phyloP scores from a whole-genome alignment of 768 basidiomycete genomes.

The Leccinum uliginosum region DNA sequence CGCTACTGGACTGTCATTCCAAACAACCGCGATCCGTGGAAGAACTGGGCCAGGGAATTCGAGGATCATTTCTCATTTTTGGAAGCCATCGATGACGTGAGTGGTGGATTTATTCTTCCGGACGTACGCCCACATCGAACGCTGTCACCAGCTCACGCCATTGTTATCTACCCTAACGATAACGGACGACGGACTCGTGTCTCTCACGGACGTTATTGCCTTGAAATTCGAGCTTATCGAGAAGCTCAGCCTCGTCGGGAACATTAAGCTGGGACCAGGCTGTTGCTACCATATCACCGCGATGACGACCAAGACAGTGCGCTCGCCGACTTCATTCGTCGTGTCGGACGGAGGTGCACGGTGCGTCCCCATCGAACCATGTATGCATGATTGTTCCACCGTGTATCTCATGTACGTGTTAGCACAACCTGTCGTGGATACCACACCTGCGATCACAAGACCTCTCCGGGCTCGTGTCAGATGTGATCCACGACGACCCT shows the following conservation, averaged over 20 bases:
- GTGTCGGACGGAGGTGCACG: constrained; percentile 58
- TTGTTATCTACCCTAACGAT: constrained; percentile 47
- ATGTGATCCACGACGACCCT: constrained; percentile 10
- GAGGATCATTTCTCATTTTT: constrained; percentile 36
- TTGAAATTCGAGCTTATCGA: constrained; percentile 37
- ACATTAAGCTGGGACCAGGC: constrained; percentile 52
- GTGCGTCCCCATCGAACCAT: constrained; percentile 26
- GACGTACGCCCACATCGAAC: background rate
- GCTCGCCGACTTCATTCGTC: constrained; percentile 42
- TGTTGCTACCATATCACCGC: constrained; percentile 21
- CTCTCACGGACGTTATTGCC: constrained; percentile 39
- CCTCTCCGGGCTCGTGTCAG: constrained; percentile 43
- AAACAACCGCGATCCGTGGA: constrained; percentile 30
- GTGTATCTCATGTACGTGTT: background rate
- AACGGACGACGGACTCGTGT: constrained; percentile 44
- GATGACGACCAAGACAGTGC: constrained; percentile 25
- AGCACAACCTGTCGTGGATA: constrained; percentile 59
- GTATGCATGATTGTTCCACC: background rate
- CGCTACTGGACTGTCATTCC: constrained; percentile 37
- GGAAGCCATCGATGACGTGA: constrained; percentile 33
- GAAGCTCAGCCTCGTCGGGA: constrained; percentile 57
- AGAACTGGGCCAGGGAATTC: constrained; percentile 37
- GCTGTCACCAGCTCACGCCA: constrained; percentile 29
- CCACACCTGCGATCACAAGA: constrained; percentile 46
- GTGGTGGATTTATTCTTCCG: background rate